Base-by-base conservation (phyloP, 2,329 filamentous ascomycete genomes). In the Colletotrichum sp. region DNA sequence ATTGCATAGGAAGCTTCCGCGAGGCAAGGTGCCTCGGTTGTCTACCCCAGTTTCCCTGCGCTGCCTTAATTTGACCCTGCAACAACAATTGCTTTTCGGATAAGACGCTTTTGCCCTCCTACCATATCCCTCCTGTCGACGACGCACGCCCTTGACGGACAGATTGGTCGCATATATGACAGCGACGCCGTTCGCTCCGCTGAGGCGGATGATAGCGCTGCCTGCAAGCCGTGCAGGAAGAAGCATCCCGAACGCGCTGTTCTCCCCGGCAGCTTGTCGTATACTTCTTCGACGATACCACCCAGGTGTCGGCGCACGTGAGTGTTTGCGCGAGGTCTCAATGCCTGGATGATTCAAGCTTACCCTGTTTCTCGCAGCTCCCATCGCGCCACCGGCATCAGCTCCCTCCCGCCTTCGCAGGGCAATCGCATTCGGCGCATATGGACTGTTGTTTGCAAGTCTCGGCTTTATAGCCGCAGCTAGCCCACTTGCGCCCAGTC, bases 401-500 rank as follows among this genome's bases (percentile, higher is more conserved):
- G 21, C 36, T 34, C 12, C 60, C 36, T 75, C 71, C 21, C 75
- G 71, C 21, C 32, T 76, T 18, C 75, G 71, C n/a, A 76, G 63
- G 24, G 66, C 59, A 16, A 32, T 76, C 15, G 36, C 49, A 34
- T 76, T 76, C 21, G 68, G 76, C 72, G 60, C 70, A 10, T 76
- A 65, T 32, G 77, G 76, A 18, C 32, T 91, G 76, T 79, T 88
- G 78, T 90, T 88, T 82, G 86, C 86, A 28, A 81, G 85, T 16
- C 77, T 86, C 36, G 92, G 92, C 78, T 90, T 93, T 86, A 82
- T 85, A 78, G 91, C 93, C 87, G 87, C 90, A 69, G 86, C 88
- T 78, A 84, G 86, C 13, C 91, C 91, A 49, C 89, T 89, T 44
- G 79, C 90, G 73, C 81, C 88, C 49, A 70, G 66, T 15, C 32